Base-by-base conservation (phyloP, 2,329 filamentous ascomycete genomes). In the Alternaria brassicae region DNA sequence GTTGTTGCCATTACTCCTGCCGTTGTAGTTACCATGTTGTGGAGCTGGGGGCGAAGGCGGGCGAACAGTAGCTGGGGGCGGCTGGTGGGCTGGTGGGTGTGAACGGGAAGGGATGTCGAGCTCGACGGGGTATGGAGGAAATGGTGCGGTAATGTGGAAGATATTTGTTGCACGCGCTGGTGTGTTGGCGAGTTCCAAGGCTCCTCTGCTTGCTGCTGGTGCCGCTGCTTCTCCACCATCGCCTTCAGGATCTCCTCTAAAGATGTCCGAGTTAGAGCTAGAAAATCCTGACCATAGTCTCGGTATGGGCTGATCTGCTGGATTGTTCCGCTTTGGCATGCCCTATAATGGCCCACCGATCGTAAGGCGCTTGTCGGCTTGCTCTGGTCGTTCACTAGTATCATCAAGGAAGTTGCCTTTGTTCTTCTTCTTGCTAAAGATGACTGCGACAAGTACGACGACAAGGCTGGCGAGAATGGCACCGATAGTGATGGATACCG, bases 401-500 rank as follows among this genome's bases (percentile, higher is more conserved):
- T n/a, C 3, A 10, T 28, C 36, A 3, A 40, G 25, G 36, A 30
- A 52, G 7, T 30, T 52, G 44, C n/a, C 8, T 5, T 40, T 55
- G 41, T 28, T 28, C 21, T 36, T 28, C 21, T 36, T 53, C 23
- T 25, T 58, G 17, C 17, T 30, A 8, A 48, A 6, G n/a, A 47
- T 25, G 4, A 34, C 8, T 1, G 4, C 6, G 4, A 63, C 12
- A 15, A 36, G 12, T 12, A 63, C 15, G 12, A 61, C 7, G 4
- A 53, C 25, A 19, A 63, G n/a, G 51, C 17, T 44, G 3, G 30
- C 39, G 7, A 62, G 17, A 21, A 50, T 48, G 19, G 50, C 51
- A 41, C 61, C 59, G 21, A 61, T 36, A 21, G 58, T 42, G 19
- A 61, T 49, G 36, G 59, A 53, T 9, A 37, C 41, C 3, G 61